Conservation (phyloP, 768 basidiomycete genomes). For the Amanita inopinata region DNA sequence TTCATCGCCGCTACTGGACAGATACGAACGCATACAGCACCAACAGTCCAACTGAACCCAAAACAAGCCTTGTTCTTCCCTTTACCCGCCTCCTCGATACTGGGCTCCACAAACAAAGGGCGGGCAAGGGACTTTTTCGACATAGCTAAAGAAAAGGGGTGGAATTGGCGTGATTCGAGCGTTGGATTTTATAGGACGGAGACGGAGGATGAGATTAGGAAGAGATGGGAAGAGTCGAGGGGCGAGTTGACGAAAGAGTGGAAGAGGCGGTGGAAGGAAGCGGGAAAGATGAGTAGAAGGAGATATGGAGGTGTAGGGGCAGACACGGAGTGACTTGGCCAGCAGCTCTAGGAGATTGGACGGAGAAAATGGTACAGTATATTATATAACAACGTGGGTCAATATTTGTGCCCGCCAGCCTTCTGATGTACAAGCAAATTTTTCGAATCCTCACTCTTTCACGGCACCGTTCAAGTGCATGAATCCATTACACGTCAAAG, state of each 20-base stretch:
- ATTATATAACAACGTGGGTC: too few relatives aligned
- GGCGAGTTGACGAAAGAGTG: conserved; percentile 62
- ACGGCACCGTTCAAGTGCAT: too few relatives aligned
- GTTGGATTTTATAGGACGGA: conserved; percentile 41
- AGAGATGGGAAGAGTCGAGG: conserved; percentile 63
- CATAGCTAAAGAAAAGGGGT: conserved; percentile 36
- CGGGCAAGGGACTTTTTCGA: conserved; percentile 39
- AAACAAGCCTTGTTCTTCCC: conserved; percentile 61
- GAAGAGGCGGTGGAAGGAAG: conserved; percentile 72
- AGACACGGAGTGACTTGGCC: conserved; percentile 16
- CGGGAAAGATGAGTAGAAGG: conserved; percentile 52
- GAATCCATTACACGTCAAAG: too few relatives aligned
- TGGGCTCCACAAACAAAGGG: conserved; percentile 16
- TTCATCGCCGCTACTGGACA: neutral
- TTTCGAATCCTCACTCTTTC: too few relatives aligned
- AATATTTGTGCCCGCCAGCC: too few relatives aligned
- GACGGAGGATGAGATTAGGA: conserved; percentile 50
- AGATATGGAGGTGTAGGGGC: conserved; percentile 34
- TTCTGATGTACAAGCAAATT: too few relatives aligned
- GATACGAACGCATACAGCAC: conserved; percentile 5
- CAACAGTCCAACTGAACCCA: conserved; percentile 34
- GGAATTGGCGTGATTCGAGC: conserved; percentile 33
- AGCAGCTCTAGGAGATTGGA: too few relatives aligned
- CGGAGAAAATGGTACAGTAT: too few relatives aligned
- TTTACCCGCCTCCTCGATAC: conserved; percentile 15